Conservation (phyloP, 2,329 filamentous ascomycete genomes). For the Myriangium duriaei region DNA sequence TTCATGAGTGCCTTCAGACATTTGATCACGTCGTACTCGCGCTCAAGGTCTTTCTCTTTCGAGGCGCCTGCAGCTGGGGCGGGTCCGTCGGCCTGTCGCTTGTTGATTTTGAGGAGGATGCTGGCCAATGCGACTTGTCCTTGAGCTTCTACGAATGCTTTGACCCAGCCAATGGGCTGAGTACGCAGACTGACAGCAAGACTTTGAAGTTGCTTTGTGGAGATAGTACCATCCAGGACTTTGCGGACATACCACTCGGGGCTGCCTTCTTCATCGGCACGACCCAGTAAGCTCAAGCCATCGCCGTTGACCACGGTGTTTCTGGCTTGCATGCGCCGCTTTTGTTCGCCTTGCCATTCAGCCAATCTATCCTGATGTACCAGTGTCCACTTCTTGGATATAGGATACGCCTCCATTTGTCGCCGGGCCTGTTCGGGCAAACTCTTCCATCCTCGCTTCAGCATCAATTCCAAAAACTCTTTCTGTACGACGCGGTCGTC, state of each 20-base stretch:
- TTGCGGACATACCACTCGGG: constrained; percentile 97
- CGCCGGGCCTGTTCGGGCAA: constrained; percentile 85
- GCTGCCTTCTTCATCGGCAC: constrained; percentile 86
- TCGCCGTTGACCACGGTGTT: constrained; percentile 50
- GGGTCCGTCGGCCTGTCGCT: constrained; percentile 64
- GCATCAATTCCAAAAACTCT: constrained; percentile 88
- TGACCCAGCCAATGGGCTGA: constrained; percentile 94
- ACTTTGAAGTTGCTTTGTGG: constrained; percentile 81
- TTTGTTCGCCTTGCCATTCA: constrained; percentile 90
- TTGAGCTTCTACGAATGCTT: constrained; percentile 91
- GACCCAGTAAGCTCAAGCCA: constrained; percentile 56
- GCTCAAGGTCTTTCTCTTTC: constrained; percentile 70
- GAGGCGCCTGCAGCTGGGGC: constrained; percentile 41
- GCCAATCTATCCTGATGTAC: constrained; percentile 90
- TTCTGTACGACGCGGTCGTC: constrained; percentile 79
- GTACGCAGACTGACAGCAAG: constrained; percentile 89
- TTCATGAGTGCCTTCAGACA: constrained; percentile 97
- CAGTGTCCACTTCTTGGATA: constrained; percentile 93
- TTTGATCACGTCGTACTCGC: constrained; percentile 95
- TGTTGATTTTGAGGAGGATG: constrained; percentile 84
- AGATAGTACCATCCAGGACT: constrained; percentile 91
- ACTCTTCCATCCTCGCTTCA: constrained; percentile 95
- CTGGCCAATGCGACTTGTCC: constrained; percentile 93
- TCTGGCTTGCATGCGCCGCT: constrained; percentile 62
- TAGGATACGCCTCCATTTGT: constrained; percentile 92